These are phyloP conservation scores for Vanderwaltozyma tropicalis DNA, from an alignment of 805 yeast genomes.

Conservation along the genomic window DNA sequence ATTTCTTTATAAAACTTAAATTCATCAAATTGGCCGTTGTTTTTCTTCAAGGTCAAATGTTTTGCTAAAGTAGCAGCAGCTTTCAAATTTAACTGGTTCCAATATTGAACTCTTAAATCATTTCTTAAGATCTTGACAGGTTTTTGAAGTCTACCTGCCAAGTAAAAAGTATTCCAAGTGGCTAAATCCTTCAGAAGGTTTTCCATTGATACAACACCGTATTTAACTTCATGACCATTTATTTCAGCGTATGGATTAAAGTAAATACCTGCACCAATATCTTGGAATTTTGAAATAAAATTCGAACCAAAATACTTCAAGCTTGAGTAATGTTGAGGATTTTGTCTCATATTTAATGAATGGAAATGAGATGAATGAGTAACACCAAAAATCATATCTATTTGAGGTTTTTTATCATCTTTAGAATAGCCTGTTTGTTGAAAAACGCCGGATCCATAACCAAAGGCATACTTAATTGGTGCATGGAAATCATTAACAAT, in stretches of 20 bases:
- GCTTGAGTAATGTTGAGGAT: slow-evolving; percentile 70
- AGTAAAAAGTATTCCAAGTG: slow-evolving; percentile 78
- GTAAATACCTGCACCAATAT: slow-evolving; percentile 80
- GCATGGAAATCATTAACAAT: slow-evolving; percentile 53
- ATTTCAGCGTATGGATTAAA: slow-evolving; percentile 82
- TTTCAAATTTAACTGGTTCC: slow-evolving; percentile 67
- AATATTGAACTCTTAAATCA: slow-evolving; percentile 49
- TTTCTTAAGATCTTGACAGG: slow-evolving; percentile 74
- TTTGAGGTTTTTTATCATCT: slow-evolving; percentile 46
- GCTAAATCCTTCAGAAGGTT: slow-evolving; percentile 55
- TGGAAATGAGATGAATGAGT: slow-evolving; percentile 72
- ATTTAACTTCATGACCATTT: slow-evolving; percentile 54
- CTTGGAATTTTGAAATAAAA: slow-evolving; percentile 47
- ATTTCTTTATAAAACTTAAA: slow-evolving; percentile 64
- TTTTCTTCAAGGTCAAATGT: slow-evolving; percentile 25
- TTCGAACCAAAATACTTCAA: slow-evolving; percentile 50
- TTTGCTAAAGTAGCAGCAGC: slow-evolving; percentile 61
- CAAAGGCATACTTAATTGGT: slow-evolving; percentile 72
- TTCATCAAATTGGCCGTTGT: slow-evolving; percentile 40
- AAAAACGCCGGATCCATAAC: slow-evolving; percentile 92
- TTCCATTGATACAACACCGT: slow-evolving; percentile 70
- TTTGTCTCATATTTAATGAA: slow-evolving; percentile 50
- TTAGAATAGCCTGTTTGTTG: slow-evolving; percentile 49
- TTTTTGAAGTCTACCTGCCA: slow-evolving; percentile 90
- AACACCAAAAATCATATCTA: slow-evolving; percentile 79